Percentiles rank a stretch among this genome's conserved stretches.
phyloP scores from a whole-genome alignment of 345 rosid species.

The Dipteronia dyeriana region DNA sequence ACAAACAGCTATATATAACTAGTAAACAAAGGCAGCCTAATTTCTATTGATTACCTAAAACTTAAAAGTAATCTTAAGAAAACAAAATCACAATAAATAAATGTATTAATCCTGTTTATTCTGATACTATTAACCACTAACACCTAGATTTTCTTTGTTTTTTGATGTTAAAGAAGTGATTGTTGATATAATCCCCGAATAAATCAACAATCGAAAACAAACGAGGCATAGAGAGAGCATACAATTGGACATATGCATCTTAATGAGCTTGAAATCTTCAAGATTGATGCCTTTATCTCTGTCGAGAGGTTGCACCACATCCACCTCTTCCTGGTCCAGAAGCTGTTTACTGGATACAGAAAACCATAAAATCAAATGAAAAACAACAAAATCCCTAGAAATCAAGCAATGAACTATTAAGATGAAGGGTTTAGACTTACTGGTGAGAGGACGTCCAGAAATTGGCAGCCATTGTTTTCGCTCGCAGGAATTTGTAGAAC shows the following conservation, averaged over 20 bases:
- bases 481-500: background rate
- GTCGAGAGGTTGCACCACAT: constrained; percentile 69
- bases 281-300: constrained; percentile 77
- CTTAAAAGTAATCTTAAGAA: background rate
- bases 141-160: background rate
- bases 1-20: background rate
- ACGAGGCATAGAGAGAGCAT: constrained; percentile 13
- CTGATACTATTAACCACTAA: background rate
- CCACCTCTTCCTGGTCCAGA: constrained; percentile 79
- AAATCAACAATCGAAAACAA: background rate
- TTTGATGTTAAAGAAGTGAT: background rate
- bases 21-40: background rate
- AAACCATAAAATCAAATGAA: background rate
- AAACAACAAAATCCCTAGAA: background rate
- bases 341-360: constrained; percentile 69
- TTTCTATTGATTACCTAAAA: background rate
- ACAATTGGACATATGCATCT: constrained; percentile 86
- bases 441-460: constrained; percentile 92
- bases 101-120: background rate
- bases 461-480: constrained; percentile 65
- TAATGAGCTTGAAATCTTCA: constrained; percentile 88
- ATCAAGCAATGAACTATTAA: background rate
- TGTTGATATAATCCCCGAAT: background rate
- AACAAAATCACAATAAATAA: background rate
- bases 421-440: constrained; percentile 38